Conservation (phyloP, 805 yeast species). For the Candida maltosa region DNA sequence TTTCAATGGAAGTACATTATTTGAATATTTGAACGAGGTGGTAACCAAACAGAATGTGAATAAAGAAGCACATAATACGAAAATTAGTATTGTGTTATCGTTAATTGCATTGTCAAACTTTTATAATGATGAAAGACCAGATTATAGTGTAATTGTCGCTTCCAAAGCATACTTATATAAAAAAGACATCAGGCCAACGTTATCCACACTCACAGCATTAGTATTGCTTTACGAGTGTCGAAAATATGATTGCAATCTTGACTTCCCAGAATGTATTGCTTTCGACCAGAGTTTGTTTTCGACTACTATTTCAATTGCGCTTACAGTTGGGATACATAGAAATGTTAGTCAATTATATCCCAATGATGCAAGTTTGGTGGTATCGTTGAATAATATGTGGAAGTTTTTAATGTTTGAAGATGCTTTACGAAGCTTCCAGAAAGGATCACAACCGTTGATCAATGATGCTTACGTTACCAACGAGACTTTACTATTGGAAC, state of each 20-base stretch:
- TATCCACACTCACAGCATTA: not conserved
- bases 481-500: too few relatives aligned
- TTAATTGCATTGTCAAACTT: not conserved
- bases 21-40: conserved; percentile 1
- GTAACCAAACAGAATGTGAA: not conserved
- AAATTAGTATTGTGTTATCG: not conserved
- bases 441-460: conserved; percentile 1
- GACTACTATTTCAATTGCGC: not conserved
- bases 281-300: not conserved
- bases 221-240: not conserved
- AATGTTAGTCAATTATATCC: not conserved
- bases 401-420: not conserved
- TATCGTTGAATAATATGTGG: not conserved
- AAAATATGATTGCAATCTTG: conserved; percentile 1
- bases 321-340: not conserved
- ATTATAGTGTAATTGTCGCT: not conserved
- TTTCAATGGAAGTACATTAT: not conserved
- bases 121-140: not conserved
- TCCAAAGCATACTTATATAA: not conserved
- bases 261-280: not conserved
- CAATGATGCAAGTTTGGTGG: not conserved
- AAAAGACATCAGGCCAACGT: not conserved
- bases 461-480: not conserved
- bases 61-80: not conserved
- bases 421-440: conserved; percentile 1